These are phyloP conservation scores for Aspergillus campestris DNA, from an alignment of 495 filamentous ascomycete species.

Conservation along the genomic window DNA sequence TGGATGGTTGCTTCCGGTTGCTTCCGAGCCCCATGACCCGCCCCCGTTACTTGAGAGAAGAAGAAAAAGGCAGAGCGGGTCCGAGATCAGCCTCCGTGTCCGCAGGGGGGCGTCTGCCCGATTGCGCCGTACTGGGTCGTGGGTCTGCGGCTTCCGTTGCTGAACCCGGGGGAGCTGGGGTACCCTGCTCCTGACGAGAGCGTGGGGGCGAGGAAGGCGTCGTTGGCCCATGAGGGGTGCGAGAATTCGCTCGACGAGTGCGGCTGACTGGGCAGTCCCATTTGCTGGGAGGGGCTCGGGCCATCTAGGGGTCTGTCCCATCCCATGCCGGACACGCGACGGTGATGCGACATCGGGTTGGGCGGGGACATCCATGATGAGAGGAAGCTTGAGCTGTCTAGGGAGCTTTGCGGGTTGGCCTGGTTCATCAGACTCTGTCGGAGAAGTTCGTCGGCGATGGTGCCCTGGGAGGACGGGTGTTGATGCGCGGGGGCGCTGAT, in stretches of 20 bases:
- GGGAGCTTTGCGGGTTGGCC: conserved; percentile 15
- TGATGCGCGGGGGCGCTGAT: conserved; percentile 13
- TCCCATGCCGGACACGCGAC: conserved; percentile 9
- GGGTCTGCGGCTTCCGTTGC: conserved; percentile 19
- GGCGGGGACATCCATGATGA: neutral
- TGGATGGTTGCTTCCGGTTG: no score
- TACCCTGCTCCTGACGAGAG: conserved; percentile 18
- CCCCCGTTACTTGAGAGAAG: conserved; percentile 2
- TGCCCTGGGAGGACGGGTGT: conserved; percentile 19
- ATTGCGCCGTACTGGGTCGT: conserved; percentile 33
- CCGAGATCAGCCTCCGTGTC: conserved; percentile 38
- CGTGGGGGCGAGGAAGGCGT: conserved; percentile 36
- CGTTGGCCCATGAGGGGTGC: conserved; percentile 32
- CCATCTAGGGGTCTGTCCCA: conserved; percentile 22
- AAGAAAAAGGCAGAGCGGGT: conserved; percentile 1
- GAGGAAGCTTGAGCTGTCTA: conserved; percentile 4
- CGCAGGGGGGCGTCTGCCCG: conserved; percentile 39
- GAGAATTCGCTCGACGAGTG: conserved; percentile 22
- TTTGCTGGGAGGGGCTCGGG: conserved; percentile 9
- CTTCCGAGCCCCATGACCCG: no score
- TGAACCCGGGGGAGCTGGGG: conserved; percentile 19
- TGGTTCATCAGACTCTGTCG: conserved; percentile 23
- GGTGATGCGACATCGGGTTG: conserved; percentile 13
- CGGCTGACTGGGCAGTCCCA: conserved; percentile 23
- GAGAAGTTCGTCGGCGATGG: conserved; percentile 21